Evolutionary conservation across 208 protist genomes (phyloP).

Genomic region (Porcisia hertigi): DNA sequence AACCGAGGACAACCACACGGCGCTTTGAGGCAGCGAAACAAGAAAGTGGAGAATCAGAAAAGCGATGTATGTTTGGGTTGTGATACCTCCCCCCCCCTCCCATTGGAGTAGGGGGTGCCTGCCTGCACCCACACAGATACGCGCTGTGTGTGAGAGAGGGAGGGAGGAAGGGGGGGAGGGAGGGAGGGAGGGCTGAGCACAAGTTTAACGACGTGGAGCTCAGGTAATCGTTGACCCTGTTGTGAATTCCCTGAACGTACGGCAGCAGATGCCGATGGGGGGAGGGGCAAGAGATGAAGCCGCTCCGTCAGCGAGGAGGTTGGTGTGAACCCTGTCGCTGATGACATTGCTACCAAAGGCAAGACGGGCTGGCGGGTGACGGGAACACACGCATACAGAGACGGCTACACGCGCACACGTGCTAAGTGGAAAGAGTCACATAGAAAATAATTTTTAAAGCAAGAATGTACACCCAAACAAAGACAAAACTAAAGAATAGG

Average conservation of each 20-base stretch:
- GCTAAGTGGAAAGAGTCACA: no score
- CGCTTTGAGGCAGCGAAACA: background rate
- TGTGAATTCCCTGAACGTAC: background rate
- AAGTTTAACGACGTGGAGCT: background rate
- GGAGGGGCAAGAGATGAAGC: background rate
- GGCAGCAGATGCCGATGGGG: background rate
- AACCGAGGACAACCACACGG: slow-evolving; percentile 4
- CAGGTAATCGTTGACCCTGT: no score
- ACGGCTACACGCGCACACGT: no score
- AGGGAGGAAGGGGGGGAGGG: background rate
- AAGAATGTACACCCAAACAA: no score
- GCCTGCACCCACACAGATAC: background rate
- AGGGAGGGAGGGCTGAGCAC: background rate
- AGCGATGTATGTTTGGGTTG: background rate
- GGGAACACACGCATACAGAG: no score
- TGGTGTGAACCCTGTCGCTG: background rate
- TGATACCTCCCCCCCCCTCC: background rate
- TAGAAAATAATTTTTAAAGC: no score
- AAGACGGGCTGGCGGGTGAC: no score
- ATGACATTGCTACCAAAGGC: no score
- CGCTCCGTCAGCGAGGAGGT: background rate
- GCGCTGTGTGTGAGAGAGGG: background rate
- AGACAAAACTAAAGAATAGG: no score
- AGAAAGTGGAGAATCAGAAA: background rate
- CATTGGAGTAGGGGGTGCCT: background rate